Percentiles rank a stretch among this genome's conserved stretches.
Conservation (phyloP, 371 early-diverging fungal genomes). For the Rhizomucor miehei region DNA sequence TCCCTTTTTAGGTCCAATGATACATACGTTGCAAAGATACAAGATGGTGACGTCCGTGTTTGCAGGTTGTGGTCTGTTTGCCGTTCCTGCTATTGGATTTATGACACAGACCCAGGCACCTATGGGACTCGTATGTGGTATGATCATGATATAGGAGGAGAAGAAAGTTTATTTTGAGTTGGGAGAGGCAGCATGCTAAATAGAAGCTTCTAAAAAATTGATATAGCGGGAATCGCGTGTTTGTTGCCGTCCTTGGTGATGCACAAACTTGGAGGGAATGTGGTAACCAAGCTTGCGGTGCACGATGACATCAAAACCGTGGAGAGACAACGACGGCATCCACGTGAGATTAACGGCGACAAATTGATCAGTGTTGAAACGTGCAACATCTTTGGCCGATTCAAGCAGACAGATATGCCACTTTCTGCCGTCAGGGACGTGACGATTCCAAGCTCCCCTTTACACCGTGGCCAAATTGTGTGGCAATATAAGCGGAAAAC, state of each 20-base stretch:
- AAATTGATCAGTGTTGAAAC: slow-evolving; percentile 41
- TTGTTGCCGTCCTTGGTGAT: slow-evolving; percentile 40
- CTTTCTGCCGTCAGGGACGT: slow-evolving; percentile 29
- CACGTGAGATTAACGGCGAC: slow-evolving; percentile 30
- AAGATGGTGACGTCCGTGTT: slow-evolving; percentile 51
- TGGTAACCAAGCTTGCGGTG: slow-evolving; percentile 36
- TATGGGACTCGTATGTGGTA: not conserved
- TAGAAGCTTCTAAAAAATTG: too few species aligned
- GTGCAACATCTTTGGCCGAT: slow-evolving; percentile 28
- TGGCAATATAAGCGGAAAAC: slow-evolving; percentile 27
- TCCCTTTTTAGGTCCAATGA: slow-evolving; percentile 34
- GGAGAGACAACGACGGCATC: slow-evolving; percentile 35
- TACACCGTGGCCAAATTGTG: slow-evolving; percentile 13
- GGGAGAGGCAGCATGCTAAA: not conserved
- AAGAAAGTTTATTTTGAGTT: not conserved
- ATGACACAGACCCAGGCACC: slow-evolving; percentile 39
- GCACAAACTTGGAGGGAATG: slow-evolving; percentile 36
- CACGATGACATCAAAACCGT: slow-evolving; percentile 40
- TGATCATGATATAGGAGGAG: slow-evolving; percentile 32
- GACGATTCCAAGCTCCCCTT: slow-evolving; percentile 10
- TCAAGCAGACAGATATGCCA: slow-evolving; percentile 30
- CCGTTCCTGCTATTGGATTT: slow-evolving; percentile 33
- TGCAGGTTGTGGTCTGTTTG: slow-evolving; percentile 40
- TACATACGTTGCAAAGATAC: slow-evolving; percentile 41
- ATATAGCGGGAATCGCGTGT: slow-evolving; percentile 39